Evolutionary conservation across 1,139 yeast genomes (phyloP).

Genomic region (Zygosaccharomyces sapae): DNA sequence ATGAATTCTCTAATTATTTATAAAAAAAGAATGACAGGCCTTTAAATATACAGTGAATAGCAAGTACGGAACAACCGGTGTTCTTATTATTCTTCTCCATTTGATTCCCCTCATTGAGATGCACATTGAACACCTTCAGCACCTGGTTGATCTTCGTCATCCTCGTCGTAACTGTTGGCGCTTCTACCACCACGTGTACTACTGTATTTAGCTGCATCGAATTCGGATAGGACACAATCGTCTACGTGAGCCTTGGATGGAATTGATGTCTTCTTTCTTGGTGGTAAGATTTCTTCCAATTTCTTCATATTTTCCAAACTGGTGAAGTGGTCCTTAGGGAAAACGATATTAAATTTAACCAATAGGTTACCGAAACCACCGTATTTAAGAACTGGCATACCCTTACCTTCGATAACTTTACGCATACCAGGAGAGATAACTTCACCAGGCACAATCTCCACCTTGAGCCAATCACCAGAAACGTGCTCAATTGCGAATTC

Average conservation of each 20-base stretch:
- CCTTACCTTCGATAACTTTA: constrained; percentile 85
- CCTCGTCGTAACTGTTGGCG: constrained; percentile 52
- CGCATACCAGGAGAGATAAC: constrained; percentile 79
- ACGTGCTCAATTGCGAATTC: constrained; percentile 79
- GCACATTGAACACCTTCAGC: constrained; percentile 88
- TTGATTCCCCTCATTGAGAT: constrained; percentile 49
- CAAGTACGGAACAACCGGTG: constrained; percentile 6
- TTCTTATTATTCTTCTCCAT: constrained; percentile 1
- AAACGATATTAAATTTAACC: constrained; percentile 64
- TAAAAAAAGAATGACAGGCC: constrained; percentile 9
- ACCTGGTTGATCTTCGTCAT: constrained; percentile 54
- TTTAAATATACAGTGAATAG: constrained; percentile 6
- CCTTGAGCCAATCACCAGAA: constrained; percentile 83
- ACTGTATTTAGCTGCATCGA: constrained; percentile 59
- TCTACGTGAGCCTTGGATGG: constrained; percentile 71
- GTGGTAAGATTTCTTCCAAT: constrained; percentile 63
- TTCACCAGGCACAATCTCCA: constrained; percentile 84
- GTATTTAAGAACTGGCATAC: constrained; percentile 85
- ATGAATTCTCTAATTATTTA: constrained; percentile 7
- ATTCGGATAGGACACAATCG: constrained; percentile 70
- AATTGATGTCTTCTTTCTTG: constrained; percentile 51
- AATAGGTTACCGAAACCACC: constrained; percentile 74
- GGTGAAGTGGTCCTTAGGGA: constrained; percentile 64
- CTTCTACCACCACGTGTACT: constrained; percentile 42
- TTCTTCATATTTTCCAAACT: constrained; percentile 61